Percentiles rank a stretch among this genome's conserved stretches.
Conservation (phyloP, 176 grass and related monocot species). For the Urochloa ruziziensis region DNA sequence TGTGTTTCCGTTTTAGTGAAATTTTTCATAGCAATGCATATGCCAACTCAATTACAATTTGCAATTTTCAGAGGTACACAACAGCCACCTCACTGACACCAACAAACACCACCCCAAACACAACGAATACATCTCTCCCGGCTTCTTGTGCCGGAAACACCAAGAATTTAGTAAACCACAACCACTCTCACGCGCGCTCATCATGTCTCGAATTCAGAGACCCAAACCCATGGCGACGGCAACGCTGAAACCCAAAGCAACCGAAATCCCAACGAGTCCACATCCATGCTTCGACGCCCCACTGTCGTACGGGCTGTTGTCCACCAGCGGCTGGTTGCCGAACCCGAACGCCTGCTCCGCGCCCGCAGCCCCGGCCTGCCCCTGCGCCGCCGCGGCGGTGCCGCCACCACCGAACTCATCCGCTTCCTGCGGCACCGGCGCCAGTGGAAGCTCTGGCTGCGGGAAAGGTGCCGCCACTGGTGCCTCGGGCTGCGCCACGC, state of each 20-base stretch:
- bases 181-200: background rate
- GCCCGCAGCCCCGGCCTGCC: conserved; percentile 18
- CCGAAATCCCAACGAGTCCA: conserved; percentile 6
- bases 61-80: background rate
- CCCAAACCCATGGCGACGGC: conserved; percentile 25
- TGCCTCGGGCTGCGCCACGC: conserved; percentile 29
- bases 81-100: background rate
- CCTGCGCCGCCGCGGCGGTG: background rate
- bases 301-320: conserved; percentile 91
- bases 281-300: conserved; percentile 18
- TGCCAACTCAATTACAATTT: background rate
- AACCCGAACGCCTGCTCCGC: conserved; percentile 54
- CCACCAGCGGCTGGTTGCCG: conserved; percentile 71
- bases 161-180: background rate
- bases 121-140: conserved; percentile 19
- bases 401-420: conserved; percentile 22
- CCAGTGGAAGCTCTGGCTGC: background rate
- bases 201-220: background rate
- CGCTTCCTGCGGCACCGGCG: conserved; percentile 18
- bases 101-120: conserved; percentile 1
- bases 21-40: background rate
- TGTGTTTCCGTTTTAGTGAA: background rate
- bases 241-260: conserved; percentile 7
- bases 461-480: conserved; percentile 29
- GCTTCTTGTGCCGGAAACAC: conserved; percentile 33